Percentiles rank a stretch among this genome's conserved stretches.
These are phyloP conservation scores for Lumnitzera littorea DNA, from an alignment of 345 rosid genomes.

Conservation along the genomic window DNA sequence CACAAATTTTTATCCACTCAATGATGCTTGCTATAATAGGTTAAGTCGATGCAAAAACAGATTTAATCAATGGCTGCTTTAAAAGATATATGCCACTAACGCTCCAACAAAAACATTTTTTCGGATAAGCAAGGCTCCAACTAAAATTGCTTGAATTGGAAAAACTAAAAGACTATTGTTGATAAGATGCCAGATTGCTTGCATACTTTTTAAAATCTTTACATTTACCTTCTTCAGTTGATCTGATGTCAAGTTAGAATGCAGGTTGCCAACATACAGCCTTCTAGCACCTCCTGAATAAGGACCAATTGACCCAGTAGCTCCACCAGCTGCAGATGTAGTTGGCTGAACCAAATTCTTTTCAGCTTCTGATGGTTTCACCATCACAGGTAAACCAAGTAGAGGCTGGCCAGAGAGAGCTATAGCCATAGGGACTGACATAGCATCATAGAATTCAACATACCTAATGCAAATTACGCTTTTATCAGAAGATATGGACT, in stretches of 20 bases:
- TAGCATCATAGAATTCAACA: conserved; percentile 89
- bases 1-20: too few species aligned
- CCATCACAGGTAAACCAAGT: conserved; percentile 95
- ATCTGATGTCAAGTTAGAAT: conserved; percentile 77
- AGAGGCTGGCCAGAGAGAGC: conserved; percentile 98
- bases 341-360: conserved; percentile 97
- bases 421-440: conserved; percentile 99
- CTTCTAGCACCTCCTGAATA: conserved; percentile 86
- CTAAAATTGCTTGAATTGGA: too few species aligned
- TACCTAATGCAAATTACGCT: conserved; percentile 41
- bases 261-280: conserved; percentile 91
- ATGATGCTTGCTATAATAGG: too few species aligned
- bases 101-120: too few species aligned
- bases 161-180: too few species aligned
- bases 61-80: too few species aligned
- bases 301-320: conserved; percentile 56
- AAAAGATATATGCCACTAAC: too few species aligned
- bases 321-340: conserved; percentile 46
- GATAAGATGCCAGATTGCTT: too few species aligned
- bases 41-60: too few species aligned
- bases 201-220: conserved; percentile 1
- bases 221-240: conserved; percentile 71
- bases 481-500: not conserved
- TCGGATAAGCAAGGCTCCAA: too few species aligned
- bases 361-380: conserved; percentile 99